phyloP scores from a whole-genome alignment of 495 filamentous ascomycete genomes.

The Tuber indicum region DNA sequence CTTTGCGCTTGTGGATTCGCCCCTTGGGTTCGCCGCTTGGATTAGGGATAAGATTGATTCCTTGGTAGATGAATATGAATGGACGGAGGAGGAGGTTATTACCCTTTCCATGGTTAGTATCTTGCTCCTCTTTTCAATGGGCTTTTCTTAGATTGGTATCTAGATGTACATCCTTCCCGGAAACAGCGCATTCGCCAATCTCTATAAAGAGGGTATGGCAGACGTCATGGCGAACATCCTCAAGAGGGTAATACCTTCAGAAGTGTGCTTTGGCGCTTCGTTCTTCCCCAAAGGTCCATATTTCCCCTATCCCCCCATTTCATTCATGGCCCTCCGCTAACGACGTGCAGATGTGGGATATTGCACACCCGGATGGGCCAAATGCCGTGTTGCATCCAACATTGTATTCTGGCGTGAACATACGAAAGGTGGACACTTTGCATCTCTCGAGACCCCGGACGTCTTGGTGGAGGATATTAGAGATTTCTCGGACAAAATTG shows the following conservation, averaged over 20 bases:
- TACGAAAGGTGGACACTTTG: slow-evolving; percentile 58
- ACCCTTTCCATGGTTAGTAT: slow-evolving; percentile 61
- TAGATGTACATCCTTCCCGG: slow-evolving; percentile 41
- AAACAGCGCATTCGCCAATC: slow-evolving; percentile 52
- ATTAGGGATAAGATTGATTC: slow-evolving; percentile 65
- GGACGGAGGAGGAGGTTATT: slow-evolving; percentile 62
- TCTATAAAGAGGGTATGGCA: slow-evolving; percentile 52
- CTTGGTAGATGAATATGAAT: slow-evolving; percentile 60
- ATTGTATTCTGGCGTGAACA: slow-evolving; percentile 53
- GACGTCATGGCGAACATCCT: slow-evolving; percentile 22
- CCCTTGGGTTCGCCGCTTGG: slow-evolving; percentile 59
- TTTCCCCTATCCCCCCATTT: neutral
- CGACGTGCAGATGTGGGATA: slow-evolving; percentile 47
- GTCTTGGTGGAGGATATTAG: slow-evolving; percentile 52
- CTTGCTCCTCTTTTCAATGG: slow-evolving; percentile 49
- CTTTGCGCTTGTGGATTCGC: slow-evolving; percentile 54
- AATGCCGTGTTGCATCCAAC: slow-evolving; percentile 46
- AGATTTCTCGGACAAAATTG: slow-evolving; percentile 52
- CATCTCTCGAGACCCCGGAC: slow-evolving; percentile 54
- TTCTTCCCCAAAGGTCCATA: slow-evolving; percentile 44
- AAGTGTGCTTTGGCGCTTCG: slow-evolving; percentile 53
- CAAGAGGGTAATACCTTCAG: slow-evolving; percentile 23
- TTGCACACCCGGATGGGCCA: slow-evolving; percentile 50
- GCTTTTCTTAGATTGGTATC: neutral
- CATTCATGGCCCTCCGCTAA: neutral